Base-by-base conservation (phyloP, 1,139 yeast genomes). In the Yamadazyma friedrichii region DNA sequence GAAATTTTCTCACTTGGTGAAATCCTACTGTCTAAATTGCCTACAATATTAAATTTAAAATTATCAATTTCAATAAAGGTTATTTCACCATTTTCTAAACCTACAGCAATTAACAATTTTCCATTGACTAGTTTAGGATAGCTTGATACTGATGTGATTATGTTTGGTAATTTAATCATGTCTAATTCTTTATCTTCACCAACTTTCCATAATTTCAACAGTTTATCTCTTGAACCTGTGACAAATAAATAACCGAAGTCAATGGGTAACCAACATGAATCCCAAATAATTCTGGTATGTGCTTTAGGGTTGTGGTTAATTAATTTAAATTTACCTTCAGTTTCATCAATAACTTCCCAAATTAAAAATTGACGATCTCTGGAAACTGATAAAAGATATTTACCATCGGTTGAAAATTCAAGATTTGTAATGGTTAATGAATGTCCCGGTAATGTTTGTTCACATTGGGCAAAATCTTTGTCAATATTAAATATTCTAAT, bases 261-360 rank as follows among this genome's bases (percentile, higher is more conserved):
- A 9, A 54, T 64, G 3, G 87, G 85, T 1, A 79, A 67, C 97
- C 97, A 93, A 27, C 86, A 77, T 57, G 95, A 84, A 63, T 93
- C 98, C 98, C 98, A 94, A 38, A 94, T 80, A 53, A 94, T 93
- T 62, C 98, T 80, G 8, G 84, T 64, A 56, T 94, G 98, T 1
- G 97, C 96, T 56, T 86, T 88, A 33, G 74, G 70, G 45, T 72
- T 69, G 43, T 70, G 53, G 36, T 77, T 77, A 6, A 74, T 62
- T 38, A 72, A 59, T 26, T 64, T 64, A 47, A 85, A 71, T 25
- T 56, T 53, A 2, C 68, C 70, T 9, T 62, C 55, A n/a, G 54
- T 56, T n/a, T 61, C 71, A 31, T 65, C 60, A 8, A 55, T 54
- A 42, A 84, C 71, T 48, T 63, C 61, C 96, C 96, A 93, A 32